phyloP scores from a whole-genome alignment of 1,284 basidiomycete genomes.

The Athelia sp. region DNA sequence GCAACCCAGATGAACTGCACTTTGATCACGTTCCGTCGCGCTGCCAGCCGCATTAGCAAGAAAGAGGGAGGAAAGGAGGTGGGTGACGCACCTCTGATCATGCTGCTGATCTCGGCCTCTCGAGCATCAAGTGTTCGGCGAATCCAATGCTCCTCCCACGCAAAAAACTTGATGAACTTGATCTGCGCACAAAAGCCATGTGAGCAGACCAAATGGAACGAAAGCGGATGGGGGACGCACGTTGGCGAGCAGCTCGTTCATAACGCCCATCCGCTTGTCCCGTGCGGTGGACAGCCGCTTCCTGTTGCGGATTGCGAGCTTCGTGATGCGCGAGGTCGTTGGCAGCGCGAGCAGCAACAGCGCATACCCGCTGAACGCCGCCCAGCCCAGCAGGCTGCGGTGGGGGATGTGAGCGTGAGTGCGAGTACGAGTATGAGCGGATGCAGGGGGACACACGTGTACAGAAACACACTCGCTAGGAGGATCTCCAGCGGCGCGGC shows the following conservation, averaged over 20 bases:
- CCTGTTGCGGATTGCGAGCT: slow-evolving; percentile 63
- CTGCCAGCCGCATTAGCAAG: too few species aligned
- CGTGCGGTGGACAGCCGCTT: slow-evolving; percentile 69
- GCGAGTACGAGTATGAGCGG: too few species aligned
- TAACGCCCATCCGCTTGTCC: slow-evolving; percentile 80
- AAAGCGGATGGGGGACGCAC: slow-evolving; percentile 27
- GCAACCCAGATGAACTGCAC: slow-evolving; percentile 61
- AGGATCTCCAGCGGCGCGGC: slow-evolving; percentile 75
- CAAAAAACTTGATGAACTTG: slow-evolving; percentile 87
- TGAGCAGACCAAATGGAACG: not conserved
- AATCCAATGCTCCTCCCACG: slow-evolving; percentile 79
- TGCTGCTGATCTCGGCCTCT: slow-evolving; percentile 62
- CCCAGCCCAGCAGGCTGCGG: slow-evolving; percentile 71
- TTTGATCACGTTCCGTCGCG: slow-evolving; percentile 58
- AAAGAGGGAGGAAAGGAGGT: too few species aligned
- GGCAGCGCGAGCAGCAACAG: slow-evolving; percentile 74
- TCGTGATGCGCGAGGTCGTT: slow-evolving; percentile 61
- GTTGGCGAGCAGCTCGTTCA: slow-evolving; percentile 82
- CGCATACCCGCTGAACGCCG: slow-evolving; percentile 80
- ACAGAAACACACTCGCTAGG: slow-evolving; percentile 76
- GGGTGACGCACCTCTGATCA: slow-evolving; percentile 50
- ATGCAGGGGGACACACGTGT: slow-evolving; percentile 36
- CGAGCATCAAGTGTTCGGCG: slow-evolving; percentile 51
- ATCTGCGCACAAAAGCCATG: slow-evolving; percentile 29
- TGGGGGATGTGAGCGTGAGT: too few species aligned